Evolutionary conservation across 139 green algal genomes (phyloP).

Genomic region (Raphidocelis subcapitata): DNA sequence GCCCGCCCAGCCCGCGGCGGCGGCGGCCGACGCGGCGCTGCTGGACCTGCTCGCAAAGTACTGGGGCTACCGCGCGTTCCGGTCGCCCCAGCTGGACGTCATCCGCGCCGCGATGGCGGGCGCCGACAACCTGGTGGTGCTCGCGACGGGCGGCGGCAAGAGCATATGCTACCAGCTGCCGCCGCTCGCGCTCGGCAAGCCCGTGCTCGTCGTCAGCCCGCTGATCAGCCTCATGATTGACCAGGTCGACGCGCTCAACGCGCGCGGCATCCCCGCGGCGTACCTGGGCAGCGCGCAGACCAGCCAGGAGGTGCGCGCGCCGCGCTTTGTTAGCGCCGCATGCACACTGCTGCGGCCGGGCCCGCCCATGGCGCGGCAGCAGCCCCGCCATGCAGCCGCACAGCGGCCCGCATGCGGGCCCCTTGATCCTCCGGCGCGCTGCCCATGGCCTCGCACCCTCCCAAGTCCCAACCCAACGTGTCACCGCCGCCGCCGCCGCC

Average conservation of each 20-base stretch:
- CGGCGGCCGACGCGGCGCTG: too few relatives aligned
- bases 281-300: constrained; percentile 64
- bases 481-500: too few relatives aligned
- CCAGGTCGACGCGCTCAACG: constrained; percentile 54
- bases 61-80: constrained; percentile 6
- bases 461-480: too few relatives aligned
- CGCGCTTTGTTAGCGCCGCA: too few relatives aligned
- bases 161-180: constrained; percentile 85
- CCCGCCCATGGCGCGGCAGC: too few relatives aligned
- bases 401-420: too few relatives aligned
- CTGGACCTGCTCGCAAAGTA: too few relatives aligned
- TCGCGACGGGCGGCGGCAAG: constrained; percentile 92
- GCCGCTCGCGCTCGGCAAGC: constrained; percentile 35
- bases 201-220: constrained; percentile 46
- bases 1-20: too few relatives aligned
- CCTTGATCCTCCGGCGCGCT: too few relatives aligned
- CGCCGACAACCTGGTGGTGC: constrained; percentile 87
- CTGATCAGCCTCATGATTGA: constrained; percentile 96
- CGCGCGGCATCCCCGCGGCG: constrained; percentile 46
- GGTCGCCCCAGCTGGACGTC: constrained; percentile 47
- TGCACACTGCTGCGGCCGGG: too few relatives aligned
- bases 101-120: constrained; percentile 66
- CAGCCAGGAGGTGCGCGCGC: constrained; percentile 25
- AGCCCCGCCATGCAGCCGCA: too few relatives aligned
- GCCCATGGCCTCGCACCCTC: too few relatives aligned